phyloP scores from a whole-genome alignment of 805 yeast species.

The Schizosaccharomyces japonicus region DNA sequence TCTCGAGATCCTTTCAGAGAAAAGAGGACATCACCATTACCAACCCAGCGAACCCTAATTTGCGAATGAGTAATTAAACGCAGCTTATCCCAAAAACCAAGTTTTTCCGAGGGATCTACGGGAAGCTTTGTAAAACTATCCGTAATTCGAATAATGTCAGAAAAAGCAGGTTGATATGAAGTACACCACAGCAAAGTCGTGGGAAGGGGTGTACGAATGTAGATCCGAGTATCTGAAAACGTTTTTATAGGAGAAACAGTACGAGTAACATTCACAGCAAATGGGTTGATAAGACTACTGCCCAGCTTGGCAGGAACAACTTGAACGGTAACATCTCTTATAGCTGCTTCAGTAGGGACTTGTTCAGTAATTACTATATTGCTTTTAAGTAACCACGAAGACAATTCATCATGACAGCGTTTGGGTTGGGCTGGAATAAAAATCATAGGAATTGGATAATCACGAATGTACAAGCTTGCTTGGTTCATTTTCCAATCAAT shows the following conservation, averaged over 20 bases:
- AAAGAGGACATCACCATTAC: constrained; percentile 12
- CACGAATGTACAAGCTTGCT: constrained; percentile 47
- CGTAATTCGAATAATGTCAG: constrained; percentile 50
- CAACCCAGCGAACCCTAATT: constrained; percentile 26
- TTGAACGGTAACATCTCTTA: constrained; percentile 40
- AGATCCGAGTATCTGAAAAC: constrained; percentile 35
- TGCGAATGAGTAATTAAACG: constrained; percentile 56
- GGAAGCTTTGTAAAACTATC: constrained; percentile 81
- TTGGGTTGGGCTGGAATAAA: constrained; percentile 33
- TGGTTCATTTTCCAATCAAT: constrained; percentile 35
- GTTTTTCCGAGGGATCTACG: constrained; percentile 55
- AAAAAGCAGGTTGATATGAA: constrained; percentile 62
- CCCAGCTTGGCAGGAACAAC: constrained; percentile 22
- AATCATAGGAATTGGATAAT: constrained; percentile 65
- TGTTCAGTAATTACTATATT: constrained; percentile 49
- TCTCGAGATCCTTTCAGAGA: constrained; percentile 46
- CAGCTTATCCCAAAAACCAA: constrained; percentile 86
- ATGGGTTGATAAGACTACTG: constrained; percentile 12
- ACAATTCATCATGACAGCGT: not conserved
- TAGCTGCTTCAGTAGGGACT: constrained; percentile 27
- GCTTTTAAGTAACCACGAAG: constrained; percentile 26
- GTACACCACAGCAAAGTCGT: constrained; percentile 65
- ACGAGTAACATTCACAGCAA: constrained; percentile 42
- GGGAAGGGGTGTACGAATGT: constrained; percentile 30
- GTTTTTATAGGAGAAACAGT: constrained; percentile 56